Evolutionary conservation across 2,329 filamentous ascomycete genomes (phyloP).

Genomic region (Thermomyces lanuginosus): DNA sequence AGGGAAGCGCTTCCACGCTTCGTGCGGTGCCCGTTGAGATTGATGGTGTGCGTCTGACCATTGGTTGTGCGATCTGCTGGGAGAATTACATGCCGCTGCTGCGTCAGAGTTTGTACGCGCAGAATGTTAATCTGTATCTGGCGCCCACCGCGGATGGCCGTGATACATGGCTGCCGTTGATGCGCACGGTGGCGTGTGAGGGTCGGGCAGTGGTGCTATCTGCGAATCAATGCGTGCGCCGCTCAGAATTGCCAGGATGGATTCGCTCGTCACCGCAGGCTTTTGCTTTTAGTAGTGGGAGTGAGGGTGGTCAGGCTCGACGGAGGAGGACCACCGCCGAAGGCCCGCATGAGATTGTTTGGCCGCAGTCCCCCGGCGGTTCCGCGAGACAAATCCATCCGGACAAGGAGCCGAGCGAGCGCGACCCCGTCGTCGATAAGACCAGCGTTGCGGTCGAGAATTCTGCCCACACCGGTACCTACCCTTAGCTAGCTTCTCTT

Average conservation of each 20-base stretch:
- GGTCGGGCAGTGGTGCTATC: constrained; percentile 73
- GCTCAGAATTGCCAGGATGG: constrained; percentile 42
- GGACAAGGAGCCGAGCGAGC: constrained; percentile 9
- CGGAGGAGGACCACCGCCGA: constrained; percentile 14
- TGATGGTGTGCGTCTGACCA: constrained; percentile 59
- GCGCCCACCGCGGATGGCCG: constrained; percentile 77
- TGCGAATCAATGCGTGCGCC: constrained; percentile 64
- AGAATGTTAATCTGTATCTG: constrained; percentile 83
- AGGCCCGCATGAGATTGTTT: constrained; percentile 33
- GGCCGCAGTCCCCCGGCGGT: constrained; percentile 15
- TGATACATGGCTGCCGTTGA: constrained; percentile 66
- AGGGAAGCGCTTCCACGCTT: constrained; percentile 64
- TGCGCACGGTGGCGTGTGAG: constrained; percentile 67
- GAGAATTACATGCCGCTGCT: constrained; percentile 92
- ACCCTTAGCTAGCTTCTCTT: too few species aligned
- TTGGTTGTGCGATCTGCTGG: constrained; percentile 87
- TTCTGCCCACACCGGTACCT: too few species aligned
- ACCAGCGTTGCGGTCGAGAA: too few species aligned
- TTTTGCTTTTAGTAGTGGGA: neutral
- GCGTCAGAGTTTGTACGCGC: constrained; percentile 65
- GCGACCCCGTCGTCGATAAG: neutral
- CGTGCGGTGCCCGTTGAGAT: constrained; percentile 65
- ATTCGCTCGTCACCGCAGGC: constrained; percentile 27
- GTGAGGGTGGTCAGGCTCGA: constrained; percentile 4
- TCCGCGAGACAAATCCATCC: constrained; percentile 7